Percentiles rank a stretch among this genome's conserved stretches.
These are phyloP conservation scores for Acmispon strigosus DNA, from an alignment of 306 rosid genomes.

Conservation along the genomic window DNA sequence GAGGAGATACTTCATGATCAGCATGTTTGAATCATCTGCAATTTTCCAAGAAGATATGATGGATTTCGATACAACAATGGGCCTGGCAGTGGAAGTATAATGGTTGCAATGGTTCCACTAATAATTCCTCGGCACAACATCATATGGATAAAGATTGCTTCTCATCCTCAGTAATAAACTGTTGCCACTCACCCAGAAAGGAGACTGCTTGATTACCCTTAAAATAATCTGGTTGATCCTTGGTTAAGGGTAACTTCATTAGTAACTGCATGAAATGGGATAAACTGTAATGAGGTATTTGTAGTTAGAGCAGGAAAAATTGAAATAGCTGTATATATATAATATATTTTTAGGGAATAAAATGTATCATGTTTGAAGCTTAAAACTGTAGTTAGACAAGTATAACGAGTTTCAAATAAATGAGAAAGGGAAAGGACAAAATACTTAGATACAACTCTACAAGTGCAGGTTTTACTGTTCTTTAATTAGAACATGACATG, in stretches of 20 bases:
- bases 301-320: not conserved
- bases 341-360: constrained; percentile 17
- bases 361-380: constrained; percentile 2
- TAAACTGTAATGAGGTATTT: not conserved
- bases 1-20: constrained; percentile 8
- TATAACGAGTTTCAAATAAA: not conserved
- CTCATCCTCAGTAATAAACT: not conserved
- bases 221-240: constrained; percentile 5
- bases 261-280: not conserved
- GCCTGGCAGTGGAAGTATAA: constrained; percentile 3
- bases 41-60: constrained; percentile 23
- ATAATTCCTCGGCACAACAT: not conserved
- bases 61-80: constrained; percentile 11
- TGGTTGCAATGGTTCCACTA: constrained; percentile 11
- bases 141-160: not conserved
- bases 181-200: not conserved
- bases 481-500: too few relatives aligned
- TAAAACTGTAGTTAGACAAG: constrained; percentile 9
- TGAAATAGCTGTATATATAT: not conserved
- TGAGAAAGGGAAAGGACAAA: not conserved
- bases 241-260: constrained; percentile 1
- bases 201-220: not conserved
- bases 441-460: too few relatives aligned
- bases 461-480: too few relatives aligned
- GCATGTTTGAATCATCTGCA: not conserved